Base-by-base conservation (phyloP, 2,329 filamentous ascomycete genomes). In the Basipetospora sp. region DNA sequence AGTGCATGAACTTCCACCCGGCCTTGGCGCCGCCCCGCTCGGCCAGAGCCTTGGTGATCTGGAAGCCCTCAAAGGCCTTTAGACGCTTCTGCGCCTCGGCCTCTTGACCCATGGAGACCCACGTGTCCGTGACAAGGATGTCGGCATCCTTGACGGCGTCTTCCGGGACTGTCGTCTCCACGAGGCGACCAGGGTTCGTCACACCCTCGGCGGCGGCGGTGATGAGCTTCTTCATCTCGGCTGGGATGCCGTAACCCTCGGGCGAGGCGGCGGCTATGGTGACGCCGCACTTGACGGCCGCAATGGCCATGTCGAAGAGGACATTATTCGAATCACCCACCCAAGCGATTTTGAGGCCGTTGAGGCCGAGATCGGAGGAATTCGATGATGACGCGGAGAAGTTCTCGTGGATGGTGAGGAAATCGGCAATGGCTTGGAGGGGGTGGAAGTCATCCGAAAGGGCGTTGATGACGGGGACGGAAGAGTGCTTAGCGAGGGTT, bases 21-120 rank as follows among this genome's bases (percentile, higher is more conserved):
- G 80, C 67, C 56, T 90, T 93, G 30, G 90, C 90, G 15, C 85
- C 87, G 31, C 86, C 87, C 35, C 77, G 70, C 58, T 78, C 72
- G 2, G 86, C 88, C 47, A 98, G 65, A 31, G 90, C 82, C 34
- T 77, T 72, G 3, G 88, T 94, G 51, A 98, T 81, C 56, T 94
- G 88, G 60, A 87, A 98, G 11, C 88, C 87, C 20, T 71, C 70
- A 55, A 98, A 98, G 2, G 77, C 85, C 52, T 78, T 73, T 42
- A 94, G 56, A 36, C 84, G 69, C 65, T 80, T 80, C 47, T 77
- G 67, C 28, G 76, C 68, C 59, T 98, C 90, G 40, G 74, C 74
- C 58, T 98, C 90, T 59, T 96, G 88, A 33, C 90, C 90, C 90
- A 98, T 98, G 2, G 85, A 93, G 22, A 98, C 74, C 90, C 90